Base-by-base conservation (phyloP, 495 filamentous ascomycete species). In the Hyaloscypha hepaticicola region DNA sequence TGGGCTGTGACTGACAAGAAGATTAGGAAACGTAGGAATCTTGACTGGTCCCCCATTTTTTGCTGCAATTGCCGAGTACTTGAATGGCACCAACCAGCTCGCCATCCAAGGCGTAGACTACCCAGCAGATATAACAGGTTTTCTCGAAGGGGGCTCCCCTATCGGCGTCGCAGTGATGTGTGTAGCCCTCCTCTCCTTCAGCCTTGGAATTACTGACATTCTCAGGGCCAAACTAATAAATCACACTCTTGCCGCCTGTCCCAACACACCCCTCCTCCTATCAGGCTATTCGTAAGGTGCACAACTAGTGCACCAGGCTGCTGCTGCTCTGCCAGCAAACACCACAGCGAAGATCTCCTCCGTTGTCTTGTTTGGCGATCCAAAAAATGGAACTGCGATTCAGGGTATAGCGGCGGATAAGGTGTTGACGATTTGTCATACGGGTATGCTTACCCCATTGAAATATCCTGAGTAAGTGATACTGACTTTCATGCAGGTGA, bases 61-160 rank as follows among this genome's bases (percentile, higher is more conserved):
- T 41, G 66, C 58, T 45, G 65, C 69, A 22, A 50, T 68, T 1
- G 66, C 58, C 3, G 60, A 58, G 6, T 64, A 67, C 57, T 53
- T 70, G 34, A 64, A 60, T 27, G 64, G 64, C 11, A 61, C 63
- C 4, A 70, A 72, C 55, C 75, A 77, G 33, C 73, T 85, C 14
- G 77, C 75, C 2, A 75, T 87, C 16, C 83, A 87, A 73, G 85
- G 85, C 38, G 83, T 87, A 0, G 75, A 80, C 22, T 88, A 87
- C 57, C 38, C 66, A 0, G 74, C 75, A n/a, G 64, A 71, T 63
- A 51, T 76, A 45, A 33, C 57, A 5, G 74, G 83, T 64, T 83
- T 80, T 53, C 82, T 86, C 57, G 72, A 69, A 3, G 71, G 76
- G 0, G 69, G 82, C 22, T 65, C 63, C 6, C 27, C 31, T 3